Evolutionary conservation across 176 grass and related monocot species (phyloP).

Genomic region (Cymbopogon citratus): DNA sequence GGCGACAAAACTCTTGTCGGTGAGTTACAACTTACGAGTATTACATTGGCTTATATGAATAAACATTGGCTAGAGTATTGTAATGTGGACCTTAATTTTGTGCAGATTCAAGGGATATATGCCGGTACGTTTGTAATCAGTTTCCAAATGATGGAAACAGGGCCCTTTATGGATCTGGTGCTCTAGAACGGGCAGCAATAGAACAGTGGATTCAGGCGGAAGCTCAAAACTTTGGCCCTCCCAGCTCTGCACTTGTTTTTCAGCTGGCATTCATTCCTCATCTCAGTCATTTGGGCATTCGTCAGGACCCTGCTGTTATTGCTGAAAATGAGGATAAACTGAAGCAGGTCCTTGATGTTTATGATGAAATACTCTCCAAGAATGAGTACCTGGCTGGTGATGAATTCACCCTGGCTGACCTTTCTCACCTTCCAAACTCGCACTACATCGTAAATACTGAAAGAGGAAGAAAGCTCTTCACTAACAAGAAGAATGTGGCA

Average conservation of each 20-base stretch:
- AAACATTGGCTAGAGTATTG: too few relatives aligned
- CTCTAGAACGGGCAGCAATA: constrained; percentile 66
- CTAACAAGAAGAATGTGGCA: constrained; percentile 60
- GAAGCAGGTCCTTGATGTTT: constrained; percentile 49
- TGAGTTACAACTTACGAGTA: constrained; percentile 36
- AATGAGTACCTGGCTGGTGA: constrained; percentile 50
- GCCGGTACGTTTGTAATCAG: constrained; percentile 55
- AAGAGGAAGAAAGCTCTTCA: constrained; percentile 68
- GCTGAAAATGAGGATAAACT: constrained; percentile 54
- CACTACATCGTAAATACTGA: constrained; percentile 60
- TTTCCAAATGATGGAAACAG: constrained; percentile 63
- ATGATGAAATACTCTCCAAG: constrained; percentile 50
- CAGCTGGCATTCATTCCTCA: constrained; percentile 62
- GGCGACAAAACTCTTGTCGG: constrained; percentile 58
- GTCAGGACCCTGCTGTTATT: constrained; percentile 47
- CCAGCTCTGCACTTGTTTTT: constrained; percentile 73
- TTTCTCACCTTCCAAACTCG: constrained; percentile 64
- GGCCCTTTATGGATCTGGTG: constrained; percentile 52
- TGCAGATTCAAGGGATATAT: constrained; percentile 50
- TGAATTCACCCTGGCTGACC: constrained; percentile 57
- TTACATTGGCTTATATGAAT: too few relatives aligned
- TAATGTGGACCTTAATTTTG: constrained; percentile 6
- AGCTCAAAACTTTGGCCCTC: constrained; percentile 55
- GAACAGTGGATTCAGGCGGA: constrained; percentile 89
- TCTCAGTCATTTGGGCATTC: constrained; percentile 29